Evolutionary conservation across 2,329 filamentous ascomycete genomes (phyloP).

Genomic region (Colletotrichum siamense): DNA sequence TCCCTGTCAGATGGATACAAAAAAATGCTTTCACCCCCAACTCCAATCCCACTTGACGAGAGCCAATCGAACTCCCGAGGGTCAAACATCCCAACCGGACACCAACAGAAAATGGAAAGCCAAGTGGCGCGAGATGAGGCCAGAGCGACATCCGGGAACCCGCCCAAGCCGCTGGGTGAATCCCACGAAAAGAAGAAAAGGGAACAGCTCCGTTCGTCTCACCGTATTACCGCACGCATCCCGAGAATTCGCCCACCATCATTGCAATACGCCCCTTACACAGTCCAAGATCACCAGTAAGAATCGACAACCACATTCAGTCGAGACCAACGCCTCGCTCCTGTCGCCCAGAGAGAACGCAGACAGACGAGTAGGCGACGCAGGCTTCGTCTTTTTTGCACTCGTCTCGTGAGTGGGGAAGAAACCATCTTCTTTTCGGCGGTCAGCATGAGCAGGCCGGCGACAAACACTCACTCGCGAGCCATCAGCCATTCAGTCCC

Average conservation of each 20-base stretch:
- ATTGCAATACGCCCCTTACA: neutral
- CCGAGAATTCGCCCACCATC: neutral
- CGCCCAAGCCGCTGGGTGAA: neutral
- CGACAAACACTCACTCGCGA: neutral
- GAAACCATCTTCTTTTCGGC: neutral
- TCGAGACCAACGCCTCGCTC: neutral
- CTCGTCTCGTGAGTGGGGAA: neutral
- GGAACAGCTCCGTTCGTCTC: neutral
- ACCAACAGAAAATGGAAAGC: conserved; percentile 5
- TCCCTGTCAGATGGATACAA: conserved; percentile 19
- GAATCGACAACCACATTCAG: neutral
- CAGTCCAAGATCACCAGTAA: neutral
- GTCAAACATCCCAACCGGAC: conserved; percentile 11
- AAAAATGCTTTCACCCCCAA: conserved; percentile 5
- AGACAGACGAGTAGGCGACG: neutral
- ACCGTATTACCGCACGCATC: neutral
- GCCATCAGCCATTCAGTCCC: neutral
- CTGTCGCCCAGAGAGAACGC: neutral
- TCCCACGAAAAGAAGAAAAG: neutral
- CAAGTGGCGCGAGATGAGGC: conserved; percentile 12
- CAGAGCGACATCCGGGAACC: neutral
- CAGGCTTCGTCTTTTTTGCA: neutral
- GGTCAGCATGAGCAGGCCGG: neutral
- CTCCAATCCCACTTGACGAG: conserved; percentile 10
- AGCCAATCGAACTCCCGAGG: conserved; percentile 11